phyloP scores from a whole-genome alignment of 331 rosid species.

The Quercus phellos region DNA sequence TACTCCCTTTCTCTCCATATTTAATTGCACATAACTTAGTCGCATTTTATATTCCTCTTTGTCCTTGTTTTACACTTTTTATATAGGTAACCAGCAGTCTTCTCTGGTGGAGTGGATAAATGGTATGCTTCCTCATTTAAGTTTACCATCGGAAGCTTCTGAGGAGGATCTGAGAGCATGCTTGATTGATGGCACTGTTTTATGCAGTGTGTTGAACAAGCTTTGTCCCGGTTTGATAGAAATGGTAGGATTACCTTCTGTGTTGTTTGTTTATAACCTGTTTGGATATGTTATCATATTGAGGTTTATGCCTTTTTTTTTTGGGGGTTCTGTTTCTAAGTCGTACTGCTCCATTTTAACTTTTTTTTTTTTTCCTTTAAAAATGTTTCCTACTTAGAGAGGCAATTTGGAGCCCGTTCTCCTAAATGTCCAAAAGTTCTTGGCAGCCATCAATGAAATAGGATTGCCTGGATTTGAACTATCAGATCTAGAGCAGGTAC shows the following conservation, averaged over 20 bases:
- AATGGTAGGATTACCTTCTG: conserved; percentile 31
- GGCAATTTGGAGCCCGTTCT: conserved; percentile 33
- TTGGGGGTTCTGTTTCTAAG: background rate
- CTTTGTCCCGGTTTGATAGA: conserved; percentile 64
- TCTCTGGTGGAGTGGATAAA: conserved; percentile 79
- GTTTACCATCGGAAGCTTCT: conserved; percentile 65
- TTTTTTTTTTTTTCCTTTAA: background rate
- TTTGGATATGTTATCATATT: background rate
- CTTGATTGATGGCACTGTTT: conserved; percentile 70
- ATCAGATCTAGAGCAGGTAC: conserved; percentile 79
- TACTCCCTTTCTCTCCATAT: conserved; percentile 1
- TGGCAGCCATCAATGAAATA: conserved; percentile 67
- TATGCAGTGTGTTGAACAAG: conserved; percentile 68
- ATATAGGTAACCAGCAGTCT: conserved; percentile 46
- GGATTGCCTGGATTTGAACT: conserved; percentile 75
- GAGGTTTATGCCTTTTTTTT: background rate
- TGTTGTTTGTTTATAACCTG: conserved; percentile 3
- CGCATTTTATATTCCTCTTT: conserved; percentile 6
- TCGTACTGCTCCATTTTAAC: conserved; percentile 8
- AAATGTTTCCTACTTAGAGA: conserved; percentile 40
- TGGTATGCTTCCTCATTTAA: conserved; percentile 61
- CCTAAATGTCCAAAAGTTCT: conserved; percentile 51
- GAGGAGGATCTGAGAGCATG: conserved; percentile 67
- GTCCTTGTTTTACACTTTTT: conserved; percentile 14
- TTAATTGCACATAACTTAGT: conserved; percentile 5